phyloP scores from a whole-genome alignment of 768 basidiomycete species.

The Podaxis sp. region DNA sequence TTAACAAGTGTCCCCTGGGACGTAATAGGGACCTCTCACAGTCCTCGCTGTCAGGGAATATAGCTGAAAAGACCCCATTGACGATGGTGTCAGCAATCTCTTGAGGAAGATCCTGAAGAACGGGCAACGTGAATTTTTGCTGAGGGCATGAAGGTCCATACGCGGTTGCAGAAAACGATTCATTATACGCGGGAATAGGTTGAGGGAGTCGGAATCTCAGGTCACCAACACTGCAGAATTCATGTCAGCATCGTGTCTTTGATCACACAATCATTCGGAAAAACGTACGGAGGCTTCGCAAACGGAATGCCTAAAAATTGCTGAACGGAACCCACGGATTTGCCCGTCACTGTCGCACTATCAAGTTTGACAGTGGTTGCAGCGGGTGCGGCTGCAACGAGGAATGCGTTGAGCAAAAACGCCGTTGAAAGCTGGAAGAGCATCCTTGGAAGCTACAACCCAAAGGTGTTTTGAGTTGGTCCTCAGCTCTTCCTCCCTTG shows the following conservation, averaged over 20 bases:
- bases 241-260: not conserved
- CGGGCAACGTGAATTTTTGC: conserved; percentile 36
- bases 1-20: not conserved
- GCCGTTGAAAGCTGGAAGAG: conserved; percentile 18
- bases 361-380: conserved; percentile 41
- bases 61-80: conserved; percentile 27
- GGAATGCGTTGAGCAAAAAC: conserved; percentile 18
- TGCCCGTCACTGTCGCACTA: conserved; percentile 45
- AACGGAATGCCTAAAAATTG: conserved; percentile 57
- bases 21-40: conserved; percentile 32
- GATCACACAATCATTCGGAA: not conserved
- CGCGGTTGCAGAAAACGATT: conserved; percentile 34
- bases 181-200: conserved; percentile 33
- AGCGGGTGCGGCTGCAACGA: conserved; percentile 24
- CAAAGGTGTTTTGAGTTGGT: not conserved
- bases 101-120: conserved; percentile 33
- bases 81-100: conserved; percentile 34
- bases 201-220: conserved; percentile 43
- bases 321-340: conserved; percentile 27
- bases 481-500: not conserved
- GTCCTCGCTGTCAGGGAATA: conserved; percentile 42
- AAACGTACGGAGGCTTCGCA: conserved; percentile 51
- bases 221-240: conserved; percentile 30
- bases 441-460: conserved; percentile 16
- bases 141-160: conserved; percentile 50